These are phyloP conservation scores for Elongisporangium prolatum DNA, from an alignment of 352 stramenopile genomes.

Conservation along the genomic window DNA sequence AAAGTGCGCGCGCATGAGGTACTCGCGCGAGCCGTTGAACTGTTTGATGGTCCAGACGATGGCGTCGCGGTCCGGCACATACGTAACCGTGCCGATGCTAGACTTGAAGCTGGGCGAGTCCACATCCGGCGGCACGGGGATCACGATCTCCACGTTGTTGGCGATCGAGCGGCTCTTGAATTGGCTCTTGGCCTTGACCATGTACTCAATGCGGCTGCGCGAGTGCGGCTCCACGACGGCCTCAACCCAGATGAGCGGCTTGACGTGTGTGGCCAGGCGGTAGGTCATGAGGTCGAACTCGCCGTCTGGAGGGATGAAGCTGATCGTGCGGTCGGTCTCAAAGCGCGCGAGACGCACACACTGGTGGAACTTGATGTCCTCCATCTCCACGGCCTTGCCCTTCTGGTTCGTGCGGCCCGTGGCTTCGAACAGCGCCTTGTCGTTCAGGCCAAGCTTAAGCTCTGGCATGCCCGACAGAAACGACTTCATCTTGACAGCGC, in stretches of 20 bases:
- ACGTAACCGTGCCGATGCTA: conserved; percentile 96
- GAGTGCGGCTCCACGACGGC: conserved; percentile 98
- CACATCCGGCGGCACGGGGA: conserved; percentile 98
- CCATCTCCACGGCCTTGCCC: conserved; percentile 97
- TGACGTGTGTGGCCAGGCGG: conserved; percentile 97
- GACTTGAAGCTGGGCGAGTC: conserved; percentile 99
- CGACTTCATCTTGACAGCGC: conserved; percentile 98
- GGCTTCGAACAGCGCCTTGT: conserved; percentile 99
- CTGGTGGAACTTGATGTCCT: conserved; percentile 99
- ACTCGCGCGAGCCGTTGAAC: conserved; percentile 97
- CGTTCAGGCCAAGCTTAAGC: conserved; percentile 99
- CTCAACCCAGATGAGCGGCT: conserved; percentile 98
- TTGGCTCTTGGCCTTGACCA: conserved; percentile 97
- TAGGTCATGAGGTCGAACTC: conserved; percentile 99
- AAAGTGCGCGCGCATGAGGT: conserved; percentile 99
- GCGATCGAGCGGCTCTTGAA: conserved; percentile 98
- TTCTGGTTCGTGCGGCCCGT: conserved; percentile 85
- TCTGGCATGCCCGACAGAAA: conserved; percentile 99
- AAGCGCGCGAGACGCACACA: conserved; percentile 98
- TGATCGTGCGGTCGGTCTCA: conserved; percentile 99
- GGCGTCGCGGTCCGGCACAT: conserved; percentile 97
- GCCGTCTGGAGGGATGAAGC: conserved; percentile 99
- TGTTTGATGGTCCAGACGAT: conserved; percentile 99
- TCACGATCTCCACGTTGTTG: conserved; percentile 99
- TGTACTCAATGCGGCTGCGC: conserved; percentile 97